Base-by-base conservation (phyloP, 805 yeast species). In the Yarrowia alimentaria region DNA sequence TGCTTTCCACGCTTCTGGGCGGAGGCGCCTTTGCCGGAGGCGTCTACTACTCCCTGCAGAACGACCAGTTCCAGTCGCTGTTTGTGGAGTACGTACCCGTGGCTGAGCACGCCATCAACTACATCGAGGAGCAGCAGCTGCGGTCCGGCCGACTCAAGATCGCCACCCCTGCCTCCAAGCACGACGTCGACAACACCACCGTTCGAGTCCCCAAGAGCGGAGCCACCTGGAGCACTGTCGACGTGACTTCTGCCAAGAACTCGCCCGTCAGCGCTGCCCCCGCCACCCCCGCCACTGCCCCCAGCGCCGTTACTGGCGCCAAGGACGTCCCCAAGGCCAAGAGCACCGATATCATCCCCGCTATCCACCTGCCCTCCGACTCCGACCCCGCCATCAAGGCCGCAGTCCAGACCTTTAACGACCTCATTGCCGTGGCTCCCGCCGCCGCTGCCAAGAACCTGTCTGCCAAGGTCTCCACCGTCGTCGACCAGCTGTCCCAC, bases 81-180 rank as follows among this genome's bases (percentile, higher is more conserved):
- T 83, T 80, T 64, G 71, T 80, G 17, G 81, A 80, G 56, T 76
- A 75, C 53, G 76, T 83, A 35, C 93, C 93, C 14, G 71, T 75
- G 45, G 85, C 80, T 29, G 84, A 80, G 58, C 65, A 66, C 17
- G 66, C 76, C 22, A 73, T 82, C 22, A 77, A 78, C 49, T 58
- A 63, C 7, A 68, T 75, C 48, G 85, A 81, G 56, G 71, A 68
- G 53, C 57, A 58, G 22, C 62, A 61, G 53, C 64, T 63, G 57
- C 58, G 37, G 33, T 54, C 18, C 38, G 53, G 29, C 53, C 26
- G 47, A 10, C 40, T 20, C 17, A 32, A 25, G 42, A 53, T 17
- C 24, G 31, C 33, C 24, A 24, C 31, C 18, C 45, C 35, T 12
- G 29, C 40, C 16, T 20, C 26, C 33, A 43, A 42, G 21, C 45